Percentiles rank a stretch among this genome's conserved stretches.
Conservation (phyloP, 108 stramenopile species). For the Fistulifera solaris region DNA sequence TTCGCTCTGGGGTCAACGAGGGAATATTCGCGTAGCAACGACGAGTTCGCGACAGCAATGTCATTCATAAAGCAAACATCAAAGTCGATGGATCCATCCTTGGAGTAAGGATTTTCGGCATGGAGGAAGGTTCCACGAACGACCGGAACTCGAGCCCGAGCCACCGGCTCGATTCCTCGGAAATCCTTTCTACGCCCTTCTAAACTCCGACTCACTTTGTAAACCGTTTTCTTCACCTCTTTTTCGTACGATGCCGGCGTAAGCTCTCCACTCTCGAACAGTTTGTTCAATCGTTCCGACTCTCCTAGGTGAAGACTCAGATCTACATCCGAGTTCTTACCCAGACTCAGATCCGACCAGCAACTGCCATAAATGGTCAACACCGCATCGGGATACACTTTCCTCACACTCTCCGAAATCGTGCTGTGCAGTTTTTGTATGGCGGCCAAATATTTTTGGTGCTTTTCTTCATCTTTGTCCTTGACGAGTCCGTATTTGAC, state of each 20-base stretch:
- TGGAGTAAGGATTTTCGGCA: constrained; percentile 53
- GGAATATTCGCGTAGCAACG: constrained; percentile 68
- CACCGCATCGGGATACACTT: constrained; percentile 22
- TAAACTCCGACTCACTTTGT: constrained; percentile 26
- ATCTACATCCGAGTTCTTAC: constrained; percentile 68
- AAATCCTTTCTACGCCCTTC: constrained; percentile 22
- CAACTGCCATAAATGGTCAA: constrained; percentile 68
- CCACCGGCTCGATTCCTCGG: constrained; percentile 32
- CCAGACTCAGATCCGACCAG: constrained; percentile 46
- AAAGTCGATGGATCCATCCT: constrained; percentile 50
- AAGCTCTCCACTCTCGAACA: constrained; percentile 38
- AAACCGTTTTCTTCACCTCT: constrained; percentile 41
- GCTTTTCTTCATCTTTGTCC: constrained; percentile 2
- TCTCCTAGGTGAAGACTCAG: constrained; percentile 24
- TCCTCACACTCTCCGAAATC: constrained; percentile 12
- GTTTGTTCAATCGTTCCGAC: constrained; percentile 23
- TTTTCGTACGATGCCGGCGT: constrained; percentile 35
- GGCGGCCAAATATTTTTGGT: constrained; percentile 13
- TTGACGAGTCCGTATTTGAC: neutral
- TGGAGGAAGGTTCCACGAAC: constrained; percentile 49
- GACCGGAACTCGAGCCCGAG: constrained; percentile 68
- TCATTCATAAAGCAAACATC: constrained; percentile 85
- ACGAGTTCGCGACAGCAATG: constrained; percentile 73
- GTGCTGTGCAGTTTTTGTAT: constrained; percentile 18
- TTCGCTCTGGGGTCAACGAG: constrained; percentile 46